Conservation (phyloP, 176 grass and related monocot genomes). For the Avena sativa region DNA sequence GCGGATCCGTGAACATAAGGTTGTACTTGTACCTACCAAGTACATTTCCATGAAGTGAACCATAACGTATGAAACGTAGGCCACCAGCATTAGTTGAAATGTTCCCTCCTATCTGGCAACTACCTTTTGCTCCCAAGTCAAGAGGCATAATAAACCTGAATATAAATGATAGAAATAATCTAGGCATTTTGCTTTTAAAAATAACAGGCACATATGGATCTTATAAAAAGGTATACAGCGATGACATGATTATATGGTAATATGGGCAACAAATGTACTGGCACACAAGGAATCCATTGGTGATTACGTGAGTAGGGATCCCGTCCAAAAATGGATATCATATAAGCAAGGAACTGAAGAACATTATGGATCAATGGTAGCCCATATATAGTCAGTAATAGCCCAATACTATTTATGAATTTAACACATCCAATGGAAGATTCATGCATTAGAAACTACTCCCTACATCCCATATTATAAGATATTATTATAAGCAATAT, state of each 20-base stretch:
- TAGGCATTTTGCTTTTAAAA: background rate
- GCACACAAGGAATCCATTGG: conserved; percentile 16
- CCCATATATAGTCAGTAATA: background rate
- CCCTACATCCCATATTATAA: too few species aligned
- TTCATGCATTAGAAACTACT: background rate
- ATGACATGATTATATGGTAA: conserved; percentile 15
- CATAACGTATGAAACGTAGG: conserved; percentile 89
- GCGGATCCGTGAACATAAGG: conserved; percentile 3
- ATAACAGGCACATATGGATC: conserved; percentile 6
- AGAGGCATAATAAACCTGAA: conserved; percentile 96
- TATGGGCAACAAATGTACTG: conserved; percentile 15
- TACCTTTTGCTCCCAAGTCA: conserved; percentile 97
- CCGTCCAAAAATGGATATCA: background rate
- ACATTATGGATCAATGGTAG: conserved; percentile 19
- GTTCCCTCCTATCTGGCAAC: conserved; percentile 97
- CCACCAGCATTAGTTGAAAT: conserved; percentile 97
- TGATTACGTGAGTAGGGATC: background rate
- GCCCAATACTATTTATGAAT: conserved; percentile 26
- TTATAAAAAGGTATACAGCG: background rate
- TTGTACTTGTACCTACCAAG: conserved; percentile 63
- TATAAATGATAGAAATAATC: conserved; percentile 13
- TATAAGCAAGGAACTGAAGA: conserved; percentile 12
- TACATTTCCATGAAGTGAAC: conserved; percentile 96
- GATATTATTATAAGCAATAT: too few species aligned
- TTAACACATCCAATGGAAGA: background rate